Conservation (phyloP, 805 yeast species). For the Blastobotrys parvus region DNA sequence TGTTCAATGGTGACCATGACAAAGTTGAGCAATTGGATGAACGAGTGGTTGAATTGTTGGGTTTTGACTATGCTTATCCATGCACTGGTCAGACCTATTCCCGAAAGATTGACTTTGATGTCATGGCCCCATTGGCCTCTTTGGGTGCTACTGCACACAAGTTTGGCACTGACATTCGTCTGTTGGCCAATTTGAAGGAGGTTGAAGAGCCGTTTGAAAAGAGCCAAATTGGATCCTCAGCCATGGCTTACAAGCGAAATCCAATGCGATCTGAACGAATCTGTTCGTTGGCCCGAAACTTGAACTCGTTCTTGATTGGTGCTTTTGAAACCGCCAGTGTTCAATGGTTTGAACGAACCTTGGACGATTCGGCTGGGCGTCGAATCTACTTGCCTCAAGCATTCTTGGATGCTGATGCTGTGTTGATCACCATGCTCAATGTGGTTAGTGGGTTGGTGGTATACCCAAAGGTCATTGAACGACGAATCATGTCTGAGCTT, state of each 20-base stretch:
- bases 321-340: slow-evolving; percentile 96
- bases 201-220: slow-evolving; percentile 97
- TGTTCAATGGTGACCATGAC: slow-evolving; percentile 95
- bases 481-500: slow-evolving; percentile 87
- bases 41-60: slow-evolving; percentile 85
- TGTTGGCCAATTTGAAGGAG: slow-evolving; percentile 94
- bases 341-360: slow-evolving; percentile 98
- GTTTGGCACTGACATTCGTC: slow-evolving; percentile 93
- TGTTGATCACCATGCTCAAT: slow-evolving; percentile 80
- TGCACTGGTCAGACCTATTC: slow-evolving; percentile 99
- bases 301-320: slow-evolving; percentile 85
- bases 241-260: slow-evolving; percentile 99
- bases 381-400: slow-evolving; percentile 96
- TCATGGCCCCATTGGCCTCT: slow-evolving; percentile 83
- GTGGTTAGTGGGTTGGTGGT: slow-evolving; percentile 94
- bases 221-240: slow-evolving; percentile 96
- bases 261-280: slow-evolving; percentile 99
- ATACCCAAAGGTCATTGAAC: slow-evolving; percentile 96
- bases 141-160: slow-evolving; percentile 96
- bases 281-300: slow-evolving; percentile 94
- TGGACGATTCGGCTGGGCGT: slow-evolving; percentile 97
- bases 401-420: slow-evolving; percentile 89
- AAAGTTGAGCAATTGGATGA: slow-evolving; percentile 90
- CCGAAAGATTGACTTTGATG: slow-evolving; percentile 94
- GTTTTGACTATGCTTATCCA: slow-evolving; percentile 92